phyloP scores from a whole-genome alignment of 164 flowering plant genomes.

The Magnolia changhungtana region DNA sequence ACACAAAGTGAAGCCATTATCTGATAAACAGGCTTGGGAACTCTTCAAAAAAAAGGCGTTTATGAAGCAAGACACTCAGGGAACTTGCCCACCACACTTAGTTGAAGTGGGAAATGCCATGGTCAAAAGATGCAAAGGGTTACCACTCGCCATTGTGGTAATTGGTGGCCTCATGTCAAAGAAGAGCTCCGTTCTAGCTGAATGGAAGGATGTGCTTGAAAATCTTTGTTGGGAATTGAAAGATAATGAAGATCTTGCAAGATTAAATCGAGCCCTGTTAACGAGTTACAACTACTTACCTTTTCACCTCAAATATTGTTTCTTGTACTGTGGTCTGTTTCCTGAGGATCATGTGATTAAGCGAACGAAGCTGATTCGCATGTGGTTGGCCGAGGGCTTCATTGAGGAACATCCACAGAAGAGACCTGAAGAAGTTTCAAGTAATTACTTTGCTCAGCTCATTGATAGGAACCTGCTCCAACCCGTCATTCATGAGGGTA shows the following conservation, averaged over 20 bases:
- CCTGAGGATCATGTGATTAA: conserved; percentile 17
- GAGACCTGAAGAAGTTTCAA: conserved; percentile 4
- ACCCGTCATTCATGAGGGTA: not conserved
- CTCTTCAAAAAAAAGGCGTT: not conserved
- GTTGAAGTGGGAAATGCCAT: not conserved
- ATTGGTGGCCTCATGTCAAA: conserved; percentile 16
- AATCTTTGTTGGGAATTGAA: conserved; percentile 18
- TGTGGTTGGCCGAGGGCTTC: conserved; percentile 28
- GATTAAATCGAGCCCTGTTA: not conserved
- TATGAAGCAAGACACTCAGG: no score
- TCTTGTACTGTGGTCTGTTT: conserved; percentile 20
- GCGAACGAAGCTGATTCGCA: conserved; percentile 12
- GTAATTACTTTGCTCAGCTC: conserved; percentile 11
- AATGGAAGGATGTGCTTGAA: conserved; percentile 12
- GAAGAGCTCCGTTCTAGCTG: not conserved
- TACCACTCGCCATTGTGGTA: conserved; percentile 25
- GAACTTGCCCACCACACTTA: not conserved
- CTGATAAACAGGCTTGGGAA: not conserved
- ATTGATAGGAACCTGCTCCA: conserved; percentile 12
- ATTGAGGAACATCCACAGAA: not conserved
- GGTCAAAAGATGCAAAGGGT: conserved; percentile 20
- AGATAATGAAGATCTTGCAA: not conserved
- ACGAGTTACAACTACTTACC: conserved; percentile 17
- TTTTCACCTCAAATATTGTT: conserved; percentile 18
- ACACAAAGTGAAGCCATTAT: no score